Base-by-base conservation (phyloP, 768 basidiomycete species). In the Pisolithus sp. region DNA sequence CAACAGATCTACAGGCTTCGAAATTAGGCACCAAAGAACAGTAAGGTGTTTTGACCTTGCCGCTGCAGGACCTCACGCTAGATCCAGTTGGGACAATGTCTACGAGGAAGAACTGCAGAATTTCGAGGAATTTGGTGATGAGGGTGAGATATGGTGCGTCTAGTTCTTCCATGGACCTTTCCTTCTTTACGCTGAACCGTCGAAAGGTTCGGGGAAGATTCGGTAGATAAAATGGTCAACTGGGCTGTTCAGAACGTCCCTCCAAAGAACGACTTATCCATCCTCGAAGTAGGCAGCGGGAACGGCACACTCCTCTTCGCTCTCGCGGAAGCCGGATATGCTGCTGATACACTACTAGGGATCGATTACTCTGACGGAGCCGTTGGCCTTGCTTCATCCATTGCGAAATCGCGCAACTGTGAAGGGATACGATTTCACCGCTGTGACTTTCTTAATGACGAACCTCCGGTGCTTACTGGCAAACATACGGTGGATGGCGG, bases 91-190 rank as follows among this genome's bases (percentile, higher is more conserved):
- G 90, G 86, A 92, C 61, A 59, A 72, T 40, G 82, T 87, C 7
- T 93, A 92, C 65, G 71, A 81, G 37, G 73, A 76, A 39, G 90
- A 93, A 60, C 68, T 91, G 30, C 64, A 62, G 36, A 86, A 87
- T 60, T 92, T 89, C 54, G 71, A 80, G 28, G 90, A 89, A 47
- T 80, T 82, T 28, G 84, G 86, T 18, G 88, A 92, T 61, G 88
- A 90, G 65, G 90, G 90, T 34, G 90, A 93, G 67, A 74, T 89
- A 23, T 93, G 90, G 90, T 89, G 55, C 50, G 78, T 64, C 13
- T 23, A 23, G 2, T 21, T 4, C 15, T 24, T 15, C 31, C 31
- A 44, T 46, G 5, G 7, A 34, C 37, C 37, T 6, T 9, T 9
- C 31, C 42, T 20, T 44, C 4, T 15, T n/a, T 8, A 18, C 28